phyloP scores from a whole-genome alignment of 225 moss, liverwort and hornwort genomes.

The Physcomitrium patens region DNA sequence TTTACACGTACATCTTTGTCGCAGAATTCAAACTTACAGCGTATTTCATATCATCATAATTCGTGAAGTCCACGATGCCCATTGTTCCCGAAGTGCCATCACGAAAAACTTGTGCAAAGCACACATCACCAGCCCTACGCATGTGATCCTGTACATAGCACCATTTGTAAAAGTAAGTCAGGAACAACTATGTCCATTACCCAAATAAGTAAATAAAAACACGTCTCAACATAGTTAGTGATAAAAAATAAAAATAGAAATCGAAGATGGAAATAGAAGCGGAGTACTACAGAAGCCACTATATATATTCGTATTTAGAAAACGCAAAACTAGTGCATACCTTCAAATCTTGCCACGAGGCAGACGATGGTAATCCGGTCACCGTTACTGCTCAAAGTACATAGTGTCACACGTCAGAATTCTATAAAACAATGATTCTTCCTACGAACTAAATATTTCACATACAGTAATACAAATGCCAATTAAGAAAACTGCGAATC shows the following conservation, averaged over 20 bases:
- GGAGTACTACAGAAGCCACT: not conserved
- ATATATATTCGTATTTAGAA: not conserved
- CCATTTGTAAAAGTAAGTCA: not conserved
- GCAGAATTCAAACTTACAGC: constrained; percentile 54
- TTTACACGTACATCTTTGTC: no score
- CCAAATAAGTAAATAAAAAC: not conserved
- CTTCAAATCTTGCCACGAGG: constrained; percentile 99
- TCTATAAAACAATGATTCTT: not conserved
- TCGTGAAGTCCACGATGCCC: constrained; percentile 99
- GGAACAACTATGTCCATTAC: not conserved
- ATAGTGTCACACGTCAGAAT: constrained; percentile 15
- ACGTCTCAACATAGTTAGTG: not conserved
- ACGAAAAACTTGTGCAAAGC: constrained; percentile 97
- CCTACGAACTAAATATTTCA: no score
- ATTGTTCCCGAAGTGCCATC: constrained; percentile 93
- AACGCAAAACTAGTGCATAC: constrained; percentile 24
- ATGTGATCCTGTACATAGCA: constrained; percentile 77
- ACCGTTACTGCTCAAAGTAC: constrained; percentile 67
- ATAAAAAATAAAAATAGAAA: no score
- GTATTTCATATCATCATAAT: constrained; percentile 98
- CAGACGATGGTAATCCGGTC: constrained; percentile 90
- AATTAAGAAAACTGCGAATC: not conserved
- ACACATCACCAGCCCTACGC: constrained; percentile 98
- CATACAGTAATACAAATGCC: no score
- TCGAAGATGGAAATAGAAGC: no score